Base-by-base conservation (phyloP, 345 rosid genomes). In the Kandelia obovata region DNA sequence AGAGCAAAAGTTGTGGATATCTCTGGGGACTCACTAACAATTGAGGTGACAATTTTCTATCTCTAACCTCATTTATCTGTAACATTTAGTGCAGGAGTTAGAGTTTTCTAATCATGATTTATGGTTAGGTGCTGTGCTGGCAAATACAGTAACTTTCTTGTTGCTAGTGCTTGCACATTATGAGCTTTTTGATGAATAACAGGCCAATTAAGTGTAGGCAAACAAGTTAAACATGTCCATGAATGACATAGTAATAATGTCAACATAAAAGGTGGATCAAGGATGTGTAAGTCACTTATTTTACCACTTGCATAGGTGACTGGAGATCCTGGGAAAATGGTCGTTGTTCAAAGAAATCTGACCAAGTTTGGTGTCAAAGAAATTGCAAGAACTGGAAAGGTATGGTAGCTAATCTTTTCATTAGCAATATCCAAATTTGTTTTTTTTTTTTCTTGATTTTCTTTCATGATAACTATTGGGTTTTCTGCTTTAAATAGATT, bases 291-390 rank as follows among this genome's bases (percentile, higher is more conserved):
- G 30, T 56, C 5, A 20, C 11, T 37, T 17, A 23, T 64, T 31
- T 34, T 15, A 11, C 17, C 4, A n/a, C 27, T 56, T 31, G n/a
- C 46, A 52, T 62, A 95, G 99, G 93, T 92, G 62, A 95, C 97
- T 64, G 99, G 99, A 73, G 99, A 92, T 81, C 99, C 97, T 47
- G 99, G 99, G 61, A 95, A 95, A 79, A 87, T 95, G 85, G 90
- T 69, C 73, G 99, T 96, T 66, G 96, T 92, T 28, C 89, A 83
- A 77, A 85, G 96, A 80, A 95, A 88, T 78, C 71, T 95, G 74
- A 83, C 82, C 78, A 95, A 95, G 75, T 92, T 95, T 83, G 93
- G 97, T 58, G 86, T 95, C 81, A 89, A 71, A 78, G 97, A 95
- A 86, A 85, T 95, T 78, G 96, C 85, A 16, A 83, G 97, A 83